phyloP scores from a whole-genome alignment of 2,329 filamentous ascomycete genomes.

The Cladorrhinum sp. region DNA sequence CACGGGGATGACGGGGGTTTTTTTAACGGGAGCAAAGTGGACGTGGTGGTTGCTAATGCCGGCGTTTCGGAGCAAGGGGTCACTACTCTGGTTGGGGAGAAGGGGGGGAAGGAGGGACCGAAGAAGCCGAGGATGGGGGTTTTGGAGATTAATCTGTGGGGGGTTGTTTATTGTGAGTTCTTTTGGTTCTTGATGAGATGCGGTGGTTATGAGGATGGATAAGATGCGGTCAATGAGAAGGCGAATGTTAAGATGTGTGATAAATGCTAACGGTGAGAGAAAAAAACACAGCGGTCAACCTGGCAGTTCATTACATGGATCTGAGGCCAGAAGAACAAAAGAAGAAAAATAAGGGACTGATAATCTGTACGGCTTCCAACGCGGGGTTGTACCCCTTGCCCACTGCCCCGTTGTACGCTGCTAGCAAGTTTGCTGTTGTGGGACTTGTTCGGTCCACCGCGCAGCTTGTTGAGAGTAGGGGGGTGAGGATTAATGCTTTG shows the following conservation, averaged over 20 bases:
- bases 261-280: neutral
- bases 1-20: constrained; percentile 17
- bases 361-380: constrained; percentile 53
- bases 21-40: constrained; percentile 30
- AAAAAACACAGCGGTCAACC: constrained; percentile 48
- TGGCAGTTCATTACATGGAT: constrained; percentile 49
- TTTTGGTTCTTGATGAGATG: neutral
- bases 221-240: no score
- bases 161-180: constrained; percentile 43
- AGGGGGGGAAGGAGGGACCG: constrained; percentile 31
- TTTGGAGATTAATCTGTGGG: constrained; percentile 39
- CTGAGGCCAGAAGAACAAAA: constrained; percentile 37
- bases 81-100: constrained; percentile 30
- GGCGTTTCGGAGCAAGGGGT: constrained; percentile 43
- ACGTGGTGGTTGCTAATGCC: constrained; percentile 44
- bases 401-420: constrained; percentile 48
- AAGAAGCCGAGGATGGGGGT: constrained; percentile 31
- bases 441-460: constrained; percentile 48
- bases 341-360: constrained; percentile 37
- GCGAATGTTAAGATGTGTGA: neutral
- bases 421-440: constrained; percentile 47
- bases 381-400: constrained; percentile 52
- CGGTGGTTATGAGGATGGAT: no score
- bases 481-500: constrained; percentile 50
- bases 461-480: constrained; percentile 35